These are phyloP conservation scores for Piper longum DNA, from an alignment of 164 flowering plant species.

Conservation along the genomic window DNA sequence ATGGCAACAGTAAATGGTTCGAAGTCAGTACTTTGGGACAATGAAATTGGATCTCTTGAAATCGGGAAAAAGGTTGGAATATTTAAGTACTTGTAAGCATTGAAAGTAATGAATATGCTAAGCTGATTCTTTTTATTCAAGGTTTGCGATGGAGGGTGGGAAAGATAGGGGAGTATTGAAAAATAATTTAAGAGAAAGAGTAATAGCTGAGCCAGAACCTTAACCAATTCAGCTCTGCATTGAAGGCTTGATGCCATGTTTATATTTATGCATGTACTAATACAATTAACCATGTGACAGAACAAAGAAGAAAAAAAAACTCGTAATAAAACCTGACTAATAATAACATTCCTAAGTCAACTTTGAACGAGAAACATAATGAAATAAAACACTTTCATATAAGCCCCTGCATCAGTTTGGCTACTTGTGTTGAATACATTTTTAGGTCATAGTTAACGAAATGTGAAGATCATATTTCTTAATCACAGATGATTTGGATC, in stretches of 20 bases:
- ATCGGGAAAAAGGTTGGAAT: constrained; percentile 64
- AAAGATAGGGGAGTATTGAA: too few species aligned
- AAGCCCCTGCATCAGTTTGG: background rate
- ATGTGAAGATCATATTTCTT: background rate
- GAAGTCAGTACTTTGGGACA: constrained; percentile 72
- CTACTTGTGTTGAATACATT: background rate
- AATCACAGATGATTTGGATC: background rate
- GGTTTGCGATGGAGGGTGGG: too few species aligned
- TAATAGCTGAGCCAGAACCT: too few species aligned
- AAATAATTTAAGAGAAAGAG: too few species aligned
- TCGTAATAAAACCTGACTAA: background rate
- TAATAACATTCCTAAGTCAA: background rate
- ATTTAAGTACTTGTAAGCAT: background rate
- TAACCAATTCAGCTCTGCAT: background rate
- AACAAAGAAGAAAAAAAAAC: background rate
- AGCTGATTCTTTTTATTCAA: too few species aligned
- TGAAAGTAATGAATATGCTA: too few species aligned
- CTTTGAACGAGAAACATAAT: too few species aligned
- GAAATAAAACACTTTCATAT: background rate
- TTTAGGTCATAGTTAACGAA: background rate
- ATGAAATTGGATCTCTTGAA: constrained; percentile 84
- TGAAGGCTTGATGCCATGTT: background rate
- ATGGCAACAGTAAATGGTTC: constrained; percentile 88
- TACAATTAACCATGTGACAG: background rate
- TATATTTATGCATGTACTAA: background rate